Conservation (phyloP, 1,139 yeast genomes). For the Hanseniaspora uvarum region DNA sequence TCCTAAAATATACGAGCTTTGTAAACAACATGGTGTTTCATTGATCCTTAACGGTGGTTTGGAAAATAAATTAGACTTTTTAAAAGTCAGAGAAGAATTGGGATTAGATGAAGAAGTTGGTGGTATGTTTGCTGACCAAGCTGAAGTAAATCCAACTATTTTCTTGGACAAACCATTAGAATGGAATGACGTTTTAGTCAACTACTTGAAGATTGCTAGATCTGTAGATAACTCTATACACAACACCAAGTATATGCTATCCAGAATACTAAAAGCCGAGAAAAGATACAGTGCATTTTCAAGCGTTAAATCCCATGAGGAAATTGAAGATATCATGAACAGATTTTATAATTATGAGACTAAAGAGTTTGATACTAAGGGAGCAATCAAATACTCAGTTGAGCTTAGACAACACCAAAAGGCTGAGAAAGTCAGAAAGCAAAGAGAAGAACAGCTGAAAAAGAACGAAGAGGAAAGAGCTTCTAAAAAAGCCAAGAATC, state of each 20-base stretch:
- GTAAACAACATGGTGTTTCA: slow-evolving; percentile 54
- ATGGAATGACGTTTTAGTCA: slow-evolving; percentile 47
- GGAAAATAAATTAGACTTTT: slow-evolving; percentile 44
- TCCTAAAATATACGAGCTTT: slow-evolving; percentile 49
- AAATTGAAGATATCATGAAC: slow-evolving; percentile 32
- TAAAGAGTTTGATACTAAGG: slow-evolving; percentile 21
- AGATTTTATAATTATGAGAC: slow-evolving; percentile 18
- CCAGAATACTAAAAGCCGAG: slow-evolving; percentile 66
- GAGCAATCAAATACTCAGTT: slow-evolving; percentile 23
- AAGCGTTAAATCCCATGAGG: slow-evolving; percentile 47
- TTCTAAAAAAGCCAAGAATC: not conserved
- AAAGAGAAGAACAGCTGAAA: slow-evolving; percentile 7
- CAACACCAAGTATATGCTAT: slow-evolving; percentile 70
- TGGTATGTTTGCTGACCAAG: slow-evolving; percentile 88
- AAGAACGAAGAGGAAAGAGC: slow-evolving; percentile 11
- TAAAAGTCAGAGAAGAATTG: slow-evolving; percentile 42
- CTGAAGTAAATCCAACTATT: slow-evolving; percentile 77
- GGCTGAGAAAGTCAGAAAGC: slow-evolving; percentile 20
- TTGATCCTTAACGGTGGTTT: slow-evolving; percentile 77
- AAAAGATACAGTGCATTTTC: slow-evolving; percentile 49
- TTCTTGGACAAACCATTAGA: slow-evolving; percentile 44
- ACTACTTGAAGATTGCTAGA: slow-evolving; percentile 47
- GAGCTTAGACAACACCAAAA: slow-evolving; percentile 24
- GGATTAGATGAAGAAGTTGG: slow-evolving; percentile 48
- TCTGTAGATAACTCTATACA: slow-evolving; percentile 51